Conservation (phyloP, 495 filamentous ascomycete species). For the Margaritispora aquatica region DNA sequence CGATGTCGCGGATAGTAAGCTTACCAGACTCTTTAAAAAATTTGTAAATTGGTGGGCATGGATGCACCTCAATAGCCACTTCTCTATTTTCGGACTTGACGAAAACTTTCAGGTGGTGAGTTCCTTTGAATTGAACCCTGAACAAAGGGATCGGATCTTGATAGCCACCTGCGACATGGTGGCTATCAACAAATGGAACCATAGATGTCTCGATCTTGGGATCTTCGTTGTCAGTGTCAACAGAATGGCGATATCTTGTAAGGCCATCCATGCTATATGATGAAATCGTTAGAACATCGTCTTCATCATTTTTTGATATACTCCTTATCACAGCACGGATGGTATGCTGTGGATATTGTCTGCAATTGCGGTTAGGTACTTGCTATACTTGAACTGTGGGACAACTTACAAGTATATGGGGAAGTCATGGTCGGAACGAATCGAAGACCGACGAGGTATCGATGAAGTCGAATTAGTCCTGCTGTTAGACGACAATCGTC, state of each 20-base stretch:
- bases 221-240: conserved; percentile 1
- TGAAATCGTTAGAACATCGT: conserved; percentile 2
- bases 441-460: not conserved
- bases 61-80: not conserved
- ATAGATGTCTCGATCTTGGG: not conserved
- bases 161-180: not conserved
- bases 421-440: not conserved
- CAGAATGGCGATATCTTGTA: conserved; percentile 3
- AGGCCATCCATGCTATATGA: not conserved
- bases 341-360: not conserved
- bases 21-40: conserved; percentile 12
- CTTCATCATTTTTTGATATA: conserved; percentile 5
- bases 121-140: conserved; percentile 9
- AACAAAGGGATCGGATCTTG: not conserved
- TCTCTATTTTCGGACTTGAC: not conserved
- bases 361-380: not conserved
- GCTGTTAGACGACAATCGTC: not conserved
- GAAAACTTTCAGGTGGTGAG: conserved; percentile 1
- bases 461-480: conserved; percentile 9
- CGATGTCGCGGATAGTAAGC: not conserved
- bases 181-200: conserved; percentile 11
- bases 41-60: conserved; percentile 7
- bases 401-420: conserved; percentile 3
- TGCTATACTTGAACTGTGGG: not conserved
- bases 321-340: not conserved